phyloP scores from a whole-genome alignment of 257 asterid genomes.

The Penstemon eatonii region DNA sequence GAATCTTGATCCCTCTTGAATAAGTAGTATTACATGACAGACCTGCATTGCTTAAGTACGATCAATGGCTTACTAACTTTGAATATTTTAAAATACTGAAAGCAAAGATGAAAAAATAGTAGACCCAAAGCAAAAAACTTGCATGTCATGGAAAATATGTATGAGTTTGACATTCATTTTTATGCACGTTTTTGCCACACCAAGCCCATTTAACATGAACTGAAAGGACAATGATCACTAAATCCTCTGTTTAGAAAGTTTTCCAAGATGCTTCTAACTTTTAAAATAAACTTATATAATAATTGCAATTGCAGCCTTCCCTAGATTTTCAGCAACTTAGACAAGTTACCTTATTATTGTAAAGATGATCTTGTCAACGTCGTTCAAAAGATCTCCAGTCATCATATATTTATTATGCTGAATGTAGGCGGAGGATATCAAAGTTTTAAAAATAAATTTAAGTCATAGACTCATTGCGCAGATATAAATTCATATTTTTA shows the following conservation, averaged over 20 bases:
- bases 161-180: slow-evolving; percentile 20
- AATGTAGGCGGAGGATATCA: neutral
- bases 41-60: slow-evolving; percentile 83
- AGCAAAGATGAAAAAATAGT: slow-evolving; percentile 6
- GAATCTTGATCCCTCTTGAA: slow-evolving; percentile 89
- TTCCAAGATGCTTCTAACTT: neutral
- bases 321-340: neutral
- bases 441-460: neutral
- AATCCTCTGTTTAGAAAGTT: slow-evolving; percentile 4
- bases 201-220: slow-evolving; percentile 2
- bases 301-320: neutral
- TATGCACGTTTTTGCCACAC: slow-evolving; percentile 9
- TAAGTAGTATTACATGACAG: slow-evolving; percentile 72
- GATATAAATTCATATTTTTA: neutral
- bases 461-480: neutral
- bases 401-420: neutral
- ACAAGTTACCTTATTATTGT: neutral
- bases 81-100: slow-evolving; percentile 17
- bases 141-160: neutral
- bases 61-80: slow-evolving; percentile 45
- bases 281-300: neutral
- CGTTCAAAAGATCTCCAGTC: neutral
- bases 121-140: neutral
- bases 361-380: slow-evolving; percentile 10
- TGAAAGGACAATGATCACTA: neutral